Evolutionary conservation across 176 grass and related monocot species (phyloP), one percentile per base, ranked within the genome.

Genomic region (Dendrocalamus sinicus): DNA sequence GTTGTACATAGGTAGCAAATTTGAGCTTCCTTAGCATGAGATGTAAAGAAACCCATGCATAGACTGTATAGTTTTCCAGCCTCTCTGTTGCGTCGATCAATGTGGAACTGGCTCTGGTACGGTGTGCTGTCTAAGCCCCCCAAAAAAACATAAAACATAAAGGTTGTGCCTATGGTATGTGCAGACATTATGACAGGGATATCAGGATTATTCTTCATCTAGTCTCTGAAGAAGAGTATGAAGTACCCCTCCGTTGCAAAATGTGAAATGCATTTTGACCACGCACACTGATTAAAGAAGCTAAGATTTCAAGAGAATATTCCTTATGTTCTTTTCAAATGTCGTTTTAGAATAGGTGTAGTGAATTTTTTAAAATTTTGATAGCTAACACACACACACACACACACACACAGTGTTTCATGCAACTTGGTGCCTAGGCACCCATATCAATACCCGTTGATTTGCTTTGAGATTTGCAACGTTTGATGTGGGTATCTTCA

Each of bases 1-100:
- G 63, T 45, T 95, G 93, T 95, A 92, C 77, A 90, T 95, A 95
- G 14, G 82, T 88, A 90, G 93, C 72, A 50, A 86, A 19, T 68
- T 65, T 19, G 46, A 52, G 51, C 28, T 73, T 57, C 28, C 9
- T 45, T 88, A 80, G 76, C 52, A 6, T 87, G 62, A 75, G 64
- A 70, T 84, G 70, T 88, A 65, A 76, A 91, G 44, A 54, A 69
- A 79, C n/a, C 40, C 32, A 10, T 69, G 44, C 61, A 84, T 53
- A 67, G 74, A 71, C 7, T 85, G 17, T 45, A 41, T 8, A 72
- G 8, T 40, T 46, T 13, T 70, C 54, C 30, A n/a, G 17, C 28
- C 16, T 85, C 8, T 50, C 9, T 58, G 43, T n/a, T 63, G 77
- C 11, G 0, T 85, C 0, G 28, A 59, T 55, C 23, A 37, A 20